Base-by-base conservation (phyloP, 1,284 basidiomycete genomes). In the Ustilago crameri region DNA sequence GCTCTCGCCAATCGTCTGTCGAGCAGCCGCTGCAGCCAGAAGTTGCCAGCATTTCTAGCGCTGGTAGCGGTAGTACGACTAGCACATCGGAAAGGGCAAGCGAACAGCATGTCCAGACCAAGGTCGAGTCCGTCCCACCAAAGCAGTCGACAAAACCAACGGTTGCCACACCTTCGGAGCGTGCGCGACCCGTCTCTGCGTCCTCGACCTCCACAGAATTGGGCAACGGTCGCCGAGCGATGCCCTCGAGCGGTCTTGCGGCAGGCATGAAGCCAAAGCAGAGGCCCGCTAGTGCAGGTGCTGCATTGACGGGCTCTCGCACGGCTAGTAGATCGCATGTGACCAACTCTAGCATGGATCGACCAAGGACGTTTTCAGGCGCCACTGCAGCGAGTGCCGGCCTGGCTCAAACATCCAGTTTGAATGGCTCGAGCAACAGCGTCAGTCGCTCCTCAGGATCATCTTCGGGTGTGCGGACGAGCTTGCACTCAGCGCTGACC, bases 251-350 rank as follows among this genome's bases (percentile, higher is more conserved):
- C 12, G 53, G 70, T 3, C 60, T 64, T 12, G 64, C 60, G 1
- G 55, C 60, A 12, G 64, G 64, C 9, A 64, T 68, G 63, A 67
- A 64, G 53, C 70, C 60, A n/a, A 68, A 54, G 51, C 64, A 63
- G 41, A 63, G 70, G 30, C 69, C 60, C 2, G 55, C 55, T 12
- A 72, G 56, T 26, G 59, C 63, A 8, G 56, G 53, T 5, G 52
- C 62, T 34, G 43, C 52, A 9, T 45, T 51, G 5, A n/a, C 22
- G 20, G 45, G 54, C 42, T 48, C 63, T 34, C 59, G 53, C 20
- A 34, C 61, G 2, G 24, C 46, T 0, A 55, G 41, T 14, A 55
- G n/a, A 26, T 20, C 43, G 0, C 34, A 46, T 18, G n/a, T 22
- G 17, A 17, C 38, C 2, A 40, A 27, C 8, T 17, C 18, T n/a